These are phyloP conservation scores for Auriscalpium orientale DNA, from an alignment of 768 basidiomycete species.

Conservation along the genomic window DNA sequence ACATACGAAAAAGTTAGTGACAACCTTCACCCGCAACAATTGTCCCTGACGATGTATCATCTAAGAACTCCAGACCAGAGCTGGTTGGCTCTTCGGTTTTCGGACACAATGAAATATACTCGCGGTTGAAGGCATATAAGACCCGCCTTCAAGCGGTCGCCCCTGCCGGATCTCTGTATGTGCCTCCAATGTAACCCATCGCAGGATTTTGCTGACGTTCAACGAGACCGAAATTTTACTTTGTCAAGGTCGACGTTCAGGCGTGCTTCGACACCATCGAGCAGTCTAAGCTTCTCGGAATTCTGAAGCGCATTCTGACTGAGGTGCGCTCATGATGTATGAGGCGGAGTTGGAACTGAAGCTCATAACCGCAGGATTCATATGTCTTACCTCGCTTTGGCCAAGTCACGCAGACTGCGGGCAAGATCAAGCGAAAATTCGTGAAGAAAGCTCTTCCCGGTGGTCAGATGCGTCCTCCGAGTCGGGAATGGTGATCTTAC, in stretches of 20 bases:
- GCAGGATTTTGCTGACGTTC: neutral
- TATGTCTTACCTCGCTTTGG: constrained; percentile 71
- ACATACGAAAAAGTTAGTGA: constrained; percentile 73
- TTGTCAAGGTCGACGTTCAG: constrained; percentile 94
- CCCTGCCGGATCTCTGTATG: constrained; percentile 46
- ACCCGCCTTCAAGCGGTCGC: constrained; percentile 30
- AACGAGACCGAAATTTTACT: constrained; percentile 72
- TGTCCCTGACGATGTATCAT: neutral
- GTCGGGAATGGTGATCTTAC: too few species aligned
- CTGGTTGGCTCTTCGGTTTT: constrained; percentile 79
- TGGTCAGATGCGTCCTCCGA: constrained; percentile 31
- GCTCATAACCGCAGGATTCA: constrained; percentile 40
- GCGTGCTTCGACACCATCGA: constrained; percentile 97
- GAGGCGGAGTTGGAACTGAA: neutral
- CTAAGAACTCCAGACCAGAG: constrained; percentile 52
- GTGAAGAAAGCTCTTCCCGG: constrained; percentile 59
- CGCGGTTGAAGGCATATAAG: constrained; percentile 67
- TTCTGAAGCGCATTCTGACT: constrained; percentile 65
- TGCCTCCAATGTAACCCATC: neutral
- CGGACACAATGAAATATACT: constrained; percentile 76
- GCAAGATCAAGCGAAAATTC: constrained; percentile 50
- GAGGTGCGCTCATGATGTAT: constrained; percentile 37
- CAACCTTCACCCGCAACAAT: neutral
- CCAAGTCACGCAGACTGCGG: constrained; percentile 49
- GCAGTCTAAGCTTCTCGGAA: constrained; percentile 74